phyloP scores from a whole-genome alignment of 169 alveolate genomes.

The Eimeria tenella region DNA sequence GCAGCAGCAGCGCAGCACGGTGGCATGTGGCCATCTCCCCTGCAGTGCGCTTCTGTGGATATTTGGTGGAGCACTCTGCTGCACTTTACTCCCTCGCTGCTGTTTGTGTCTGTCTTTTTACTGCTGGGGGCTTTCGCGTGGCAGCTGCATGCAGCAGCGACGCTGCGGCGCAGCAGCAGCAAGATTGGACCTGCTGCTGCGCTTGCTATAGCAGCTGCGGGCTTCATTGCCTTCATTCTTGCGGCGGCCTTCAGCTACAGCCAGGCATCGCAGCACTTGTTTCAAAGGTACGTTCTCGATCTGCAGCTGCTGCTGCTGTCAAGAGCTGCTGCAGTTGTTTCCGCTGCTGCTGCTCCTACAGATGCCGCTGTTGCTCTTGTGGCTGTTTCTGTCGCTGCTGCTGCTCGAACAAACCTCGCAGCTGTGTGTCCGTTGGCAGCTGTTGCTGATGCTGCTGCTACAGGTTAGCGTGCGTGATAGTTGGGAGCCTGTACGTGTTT shows the following conservation, averaged over 20 bases:
- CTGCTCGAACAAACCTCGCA: not conserved
- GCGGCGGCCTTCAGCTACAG: not conserved
- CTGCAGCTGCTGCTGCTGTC: not conserved
- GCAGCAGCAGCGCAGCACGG: not conserved
- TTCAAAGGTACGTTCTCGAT: not conserved
- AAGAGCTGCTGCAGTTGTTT: not conserved
- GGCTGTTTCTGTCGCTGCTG: not conserved
- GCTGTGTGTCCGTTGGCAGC: not conserved
- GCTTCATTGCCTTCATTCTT: not conserved
- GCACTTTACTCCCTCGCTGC: not conserved
- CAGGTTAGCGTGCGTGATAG: not conserved
- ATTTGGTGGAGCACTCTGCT: not conserved
- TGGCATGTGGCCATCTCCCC: not conserved
- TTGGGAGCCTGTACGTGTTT: not conserved
- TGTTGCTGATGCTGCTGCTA: not conserved
- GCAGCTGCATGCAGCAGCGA: not conserved
- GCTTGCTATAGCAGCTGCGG: not conserved
- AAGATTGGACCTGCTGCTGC: not conserved
- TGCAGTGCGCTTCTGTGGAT: not conserved
- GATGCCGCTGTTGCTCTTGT: not conserved
- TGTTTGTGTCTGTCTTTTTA: not conserved
- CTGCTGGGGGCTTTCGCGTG: not conserved
- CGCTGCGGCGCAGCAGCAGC: conserved; percentile 2
- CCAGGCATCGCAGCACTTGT: not conserved
- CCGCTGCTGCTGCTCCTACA: not conserved